phyloP scores from a whole-genome alignment of 2,329 filamentous ascomycete species.

The Aspergillus glaucus region DNA sequence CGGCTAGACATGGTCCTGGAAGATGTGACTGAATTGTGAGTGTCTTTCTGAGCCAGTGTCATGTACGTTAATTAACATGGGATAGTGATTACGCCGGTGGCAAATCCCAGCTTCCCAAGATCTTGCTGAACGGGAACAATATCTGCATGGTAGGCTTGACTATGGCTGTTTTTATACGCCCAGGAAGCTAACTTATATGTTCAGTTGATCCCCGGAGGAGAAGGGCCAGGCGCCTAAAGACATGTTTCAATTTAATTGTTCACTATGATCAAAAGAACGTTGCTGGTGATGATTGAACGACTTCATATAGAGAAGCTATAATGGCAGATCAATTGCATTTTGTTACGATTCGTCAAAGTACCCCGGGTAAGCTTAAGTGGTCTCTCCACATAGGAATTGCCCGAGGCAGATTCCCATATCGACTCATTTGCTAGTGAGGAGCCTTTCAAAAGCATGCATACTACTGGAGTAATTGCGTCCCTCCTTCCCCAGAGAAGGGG shows the following conservation, averaged over 20 bases:
- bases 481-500: too few species aligned
- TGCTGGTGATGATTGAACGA: slow-evolving; percentile 18
- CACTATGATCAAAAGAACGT: slow-evolving; percentile 10
- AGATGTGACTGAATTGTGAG: slow-evolving; percentile 93
- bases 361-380: neutral
- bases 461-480: too few species aligned
- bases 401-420: too few species aligned
- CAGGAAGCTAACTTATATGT: neutral
- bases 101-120: slow-evolving; percentile 85
- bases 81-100: slow-evolving; percentile 81
- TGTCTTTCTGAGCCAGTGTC: slow-evolving; percentile 1
- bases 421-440: too few species aligned
- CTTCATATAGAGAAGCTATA: slow-evolving; percentile 1
- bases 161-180: neutral
- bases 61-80: slow-evolving; percentile 11
- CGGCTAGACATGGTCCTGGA: slow-evolving; percentile 89
- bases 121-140: slow-evolving; percentile 94
- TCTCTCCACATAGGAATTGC: neutral
- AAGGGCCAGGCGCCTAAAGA: slow-evolving; percentile 51
- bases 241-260: neutral
- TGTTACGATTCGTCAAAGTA: neutral
- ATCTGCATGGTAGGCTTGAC: slow-evolving; percentile 81
- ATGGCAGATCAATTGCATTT: neutral
- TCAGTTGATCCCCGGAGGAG: slow-evolving; percentile 71
- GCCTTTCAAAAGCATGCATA: too few species aligned